These are phyloP conservation scores for Cetraspora pellucida DNA, from an alignment of 192 early-diverging fungal species.

Conservation along the genomic window DNA sequence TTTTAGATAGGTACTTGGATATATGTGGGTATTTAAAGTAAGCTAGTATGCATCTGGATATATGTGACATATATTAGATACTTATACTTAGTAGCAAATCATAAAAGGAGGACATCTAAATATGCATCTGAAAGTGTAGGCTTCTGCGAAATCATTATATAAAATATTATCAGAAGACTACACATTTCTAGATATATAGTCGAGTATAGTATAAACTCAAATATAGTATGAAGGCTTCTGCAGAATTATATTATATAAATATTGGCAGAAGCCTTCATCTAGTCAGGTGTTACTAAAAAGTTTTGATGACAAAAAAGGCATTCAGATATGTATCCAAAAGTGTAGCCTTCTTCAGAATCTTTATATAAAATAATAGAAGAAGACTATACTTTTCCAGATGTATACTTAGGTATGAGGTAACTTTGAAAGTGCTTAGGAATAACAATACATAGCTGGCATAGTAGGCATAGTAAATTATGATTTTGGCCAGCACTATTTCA, in stretches of 20 bases:
- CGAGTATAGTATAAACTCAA: background rate
- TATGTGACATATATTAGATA: conserved; percentile 6
- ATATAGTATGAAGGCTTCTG: background rate
- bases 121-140: background rate
- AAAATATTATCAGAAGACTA: background rate
- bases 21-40: background rate
- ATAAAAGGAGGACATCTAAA: background rate
- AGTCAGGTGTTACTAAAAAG: no score
- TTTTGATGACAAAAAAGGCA: no score
- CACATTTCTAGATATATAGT: background rate
- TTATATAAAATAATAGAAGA: no score
- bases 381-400: background rate
- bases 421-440: no score
- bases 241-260: no score
- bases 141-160: background rate
- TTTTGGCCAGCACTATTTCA: no score
- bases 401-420: no score
- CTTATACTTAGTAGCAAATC: background rate
- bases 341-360: no score
- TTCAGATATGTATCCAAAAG: no score
- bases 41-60: background rate
- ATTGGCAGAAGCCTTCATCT: no score
- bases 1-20: background rate
- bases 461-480: no score
- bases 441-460: no score